Conservation (phyloP, 2,329 filamentous ascomycete species). For the Cladophialophora exuberans region DNA sequence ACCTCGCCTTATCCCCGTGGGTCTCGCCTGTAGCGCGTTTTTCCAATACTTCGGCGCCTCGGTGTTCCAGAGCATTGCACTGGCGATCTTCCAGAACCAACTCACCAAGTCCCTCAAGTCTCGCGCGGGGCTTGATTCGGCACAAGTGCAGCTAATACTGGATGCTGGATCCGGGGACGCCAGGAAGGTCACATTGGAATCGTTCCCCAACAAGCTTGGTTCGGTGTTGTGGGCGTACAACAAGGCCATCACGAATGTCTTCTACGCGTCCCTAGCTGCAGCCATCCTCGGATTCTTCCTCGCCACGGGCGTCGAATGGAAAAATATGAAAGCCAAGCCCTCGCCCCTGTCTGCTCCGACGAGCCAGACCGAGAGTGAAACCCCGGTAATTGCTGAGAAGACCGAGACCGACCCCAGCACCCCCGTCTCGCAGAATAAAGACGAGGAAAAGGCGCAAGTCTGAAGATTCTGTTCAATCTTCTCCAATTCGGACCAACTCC, state of each 20-base stretch:
- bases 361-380: too few relatives aligned
- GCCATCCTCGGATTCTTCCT: conserved; percentile 38
- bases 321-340: too few relatives aligned
- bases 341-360: too few relatives aligned
- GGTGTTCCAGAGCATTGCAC: conserved; percentile 42
- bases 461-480: too few relatives aligned
- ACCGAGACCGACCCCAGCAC: too few relatives aligned
- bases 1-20: conserved; percentile 40
- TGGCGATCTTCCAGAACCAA: conserved; percentile 45
- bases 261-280: conserved; percentile 41
- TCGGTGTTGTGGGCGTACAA: conserved; percentile 51
- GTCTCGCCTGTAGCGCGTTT: conserved; percentile 42
- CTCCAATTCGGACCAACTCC: too few relatives aligned
- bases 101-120: conserved; percentile 43
- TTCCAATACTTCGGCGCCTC: conserved; percentile 43
- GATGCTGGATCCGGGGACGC: conserved; percentile 71
- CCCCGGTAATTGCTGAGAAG: too few relatives aligned
- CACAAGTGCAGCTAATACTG: conserved; percentile 63
- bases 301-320: conserved; percentile 42
- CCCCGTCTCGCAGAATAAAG: too few relatives aligned
- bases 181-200: conserved; percentile 5
- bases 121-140: conserved; percentile 46
- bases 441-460: too few relatives aligned
- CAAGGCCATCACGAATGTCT: conserved; percentile 40
- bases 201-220: conserved; percentile 63